A percentile compares a stretch with the other conserved stretches of the same genome.
phyloP scores from a whole-genome alignment of 148 eudicot species.

The Dysphania ambrosioides region DNA sequence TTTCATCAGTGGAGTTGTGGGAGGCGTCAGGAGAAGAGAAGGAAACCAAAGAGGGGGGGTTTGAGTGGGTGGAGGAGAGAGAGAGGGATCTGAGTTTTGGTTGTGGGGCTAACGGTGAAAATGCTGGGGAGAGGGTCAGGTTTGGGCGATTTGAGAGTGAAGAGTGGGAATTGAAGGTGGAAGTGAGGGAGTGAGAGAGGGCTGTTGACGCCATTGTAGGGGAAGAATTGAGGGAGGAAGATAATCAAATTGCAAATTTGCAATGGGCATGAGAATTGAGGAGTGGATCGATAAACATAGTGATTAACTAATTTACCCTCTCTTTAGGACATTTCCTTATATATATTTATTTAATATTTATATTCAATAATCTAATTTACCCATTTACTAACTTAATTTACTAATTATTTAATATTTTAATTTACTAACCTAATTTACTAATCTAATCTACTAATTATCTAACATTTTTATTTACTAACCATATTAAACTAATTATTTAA shows the following conservation, averaged over 20 bases:
- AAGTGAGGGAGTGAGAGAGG: slow-evolving; percentile 41
- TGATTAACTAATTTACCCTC: too few relatives aligned
- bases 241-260: background rate
- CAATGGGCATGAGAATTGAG: too few relatives aligned
- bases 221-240: background rate
- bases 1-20: slow-evolving; percentile 25
- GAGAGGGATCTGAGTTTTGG: slow-evolving; percentile 39
- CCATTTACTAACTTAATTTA: too few relatives aligned
- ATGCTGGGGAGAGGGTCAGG: slow-evolving; percentile 19
- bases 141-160: slow-evolving; percentile 23
- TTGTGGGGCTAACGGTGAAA: slow-evolving; percentile 13
- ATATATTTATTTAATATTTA: too few relatives aligned
- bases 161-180: slow-evolving; percentile 31
- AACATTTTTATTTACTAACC: too few relatives aligned
- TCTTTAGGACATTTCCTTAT: too few relatives aligned
- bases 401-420: too few relatives aligned
- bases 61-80: slow-evolving; percentile 29
- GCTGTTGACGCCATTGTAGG: slow-evolving; percentile 63
- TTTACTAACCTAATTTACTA: too few relatives aligned
- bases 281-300: too few relatives aligned
- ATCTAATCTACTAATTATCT: too few relatives aligned
- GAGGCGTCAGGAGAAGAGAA: slow-evolving; percentile 32
- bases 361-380: too few relatives aligned
- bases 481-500: too few relatives aligned
- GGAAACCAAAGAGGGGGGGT: slow-evolving; percentile 24